Evolutionary conservation across 306 rosid genomes (phyloP).

Genomic region (Hippophae tibetana): DNA sequence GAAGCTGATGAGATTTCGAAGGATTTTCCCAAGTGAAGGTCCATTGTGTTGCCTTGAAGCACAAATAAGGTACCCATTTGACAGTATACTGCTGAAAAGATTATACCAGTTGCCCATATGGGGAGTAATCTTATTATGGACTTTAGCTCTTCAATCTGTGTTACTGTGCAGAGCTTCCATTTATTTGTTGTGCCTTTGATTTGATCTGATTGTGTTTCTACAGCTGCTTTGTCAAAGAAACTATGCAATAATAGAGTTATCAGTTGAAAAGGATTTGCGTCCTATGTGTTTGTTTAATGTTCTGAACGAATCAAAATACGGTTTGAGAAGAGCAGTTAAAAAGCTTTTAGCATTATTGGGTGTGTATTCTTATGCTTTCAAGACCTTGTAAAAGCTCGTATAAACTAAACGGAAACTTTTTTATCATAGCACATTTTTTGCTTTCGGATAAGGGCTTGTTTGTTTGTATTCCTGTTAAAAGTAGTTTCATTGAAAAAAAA

Average conservation of each 20-base stretch:
- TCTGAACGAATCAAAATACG: not conserved
- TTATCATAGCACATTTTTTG: too few relatives aligned
- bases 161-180: slow-evolving; percentile 8
- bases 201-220: not conserved
- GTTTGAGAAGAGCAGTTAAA: too few relatives aligned
- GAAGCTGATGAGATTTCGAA: slow-evolving; percentile 16
- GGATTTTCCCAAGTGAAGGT: slow-evolving; percentile 3
- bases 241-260: not conserved
- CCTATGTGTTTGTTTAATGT: not conserved
- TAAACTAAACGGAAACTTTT: too few relatives aligned
- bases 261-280: not conserved
- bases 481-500: too few relatives aligned
- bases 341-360: too few relatives aligned
- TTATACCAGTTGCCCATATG: slow-evolving; percentile 15
- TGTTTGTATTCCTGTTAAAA: too few relatives aligned
- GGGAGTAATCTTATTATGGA: slow-evolving; percentile 12
- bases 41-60: slow-evolving; percentile 15
- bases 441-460: too few relatives aligned
- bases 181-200: not conserved
- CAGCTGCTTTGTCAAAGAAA: slow-evolving; percentile 8
- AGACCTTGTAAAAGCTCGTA: too few relatives aligned
- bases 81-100: slow-evolving; percentile 7
- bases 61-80: slow-evolving; percentile 14
- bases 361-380: too few relatives aligned
- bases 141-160: slow-evolving; percentile 14